Conservation (phyloP, 768 basidiomycete genomes). For the Collybia mongolica region DNA sequence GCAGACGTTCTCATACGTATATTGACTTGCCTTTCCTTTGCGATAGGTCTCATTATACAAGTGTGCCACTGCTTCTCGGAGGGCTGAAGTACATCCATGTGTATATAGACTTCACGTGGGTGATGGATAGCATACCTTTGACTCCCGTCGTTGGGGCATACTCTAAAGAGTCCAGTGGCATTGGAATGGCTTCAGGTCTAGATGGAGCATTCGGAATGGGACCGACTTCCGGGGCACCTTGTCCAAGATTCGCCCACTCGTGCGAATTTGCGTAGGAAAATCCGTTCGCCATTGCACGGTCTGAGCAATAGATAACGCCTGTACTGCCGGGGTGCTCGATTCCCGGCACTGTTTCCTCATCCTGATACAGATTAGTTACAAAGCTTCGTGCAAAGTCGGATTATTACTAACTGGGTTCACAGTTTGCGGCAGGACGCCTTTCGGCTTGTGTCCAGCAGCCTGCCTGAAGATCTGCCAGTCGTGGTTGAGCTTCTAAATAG, state of each 20-base stretch:
- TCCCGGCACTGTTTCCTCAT: constrained; percentile 89
- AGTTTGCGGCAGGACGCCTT: constrained; percentile 64
- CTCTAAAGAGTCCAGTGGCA: constrained; percentile 75
- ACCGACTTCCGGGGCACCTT: constrained; percentile 89
- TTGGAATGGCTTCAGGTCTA: constrained; percentile 61
- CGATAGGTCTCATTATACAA: constrained; percentile 90
- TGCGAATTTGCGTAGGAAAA: constrained; percentile 78
- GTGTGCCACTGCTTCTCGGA: constrained; percentile 87
- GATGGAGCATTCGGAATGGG: constrained; percentile 72
- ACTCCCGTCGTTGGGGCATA: constrained; percentile 94
- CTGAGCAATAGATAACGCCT: constrained; percentile 81
- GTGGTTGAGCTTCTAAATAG: constrained; percentile 4
- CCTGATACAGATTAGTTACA: constrained; percentile 33
- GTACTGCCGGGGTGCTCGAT: constrained; percentile 75
- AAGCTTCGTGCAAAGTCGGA: constrained; percentile 5
- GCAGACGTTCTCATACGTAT: constrained; percentile 90
- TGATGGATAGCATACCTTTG: constrained; percentile 47
- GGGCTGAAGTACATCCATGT: constrained; percentile 37
- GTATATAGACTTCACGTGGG: not conserved
- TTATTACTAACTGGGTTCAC: constrained; percentile 57
- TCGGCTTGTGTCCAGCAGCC: constrained; percentile 66
- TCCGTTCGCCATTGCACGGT: constrained; percentile 94
- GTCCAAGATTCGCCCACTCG: constrained; percentile 89
- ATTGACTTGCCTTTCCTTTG: constrained; percentile 75
- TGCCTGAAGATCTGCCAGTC: constrained; percentile 68